Conservation (phyloP, 106 monocot species). For the Dendrobium catenatum region DNA sequence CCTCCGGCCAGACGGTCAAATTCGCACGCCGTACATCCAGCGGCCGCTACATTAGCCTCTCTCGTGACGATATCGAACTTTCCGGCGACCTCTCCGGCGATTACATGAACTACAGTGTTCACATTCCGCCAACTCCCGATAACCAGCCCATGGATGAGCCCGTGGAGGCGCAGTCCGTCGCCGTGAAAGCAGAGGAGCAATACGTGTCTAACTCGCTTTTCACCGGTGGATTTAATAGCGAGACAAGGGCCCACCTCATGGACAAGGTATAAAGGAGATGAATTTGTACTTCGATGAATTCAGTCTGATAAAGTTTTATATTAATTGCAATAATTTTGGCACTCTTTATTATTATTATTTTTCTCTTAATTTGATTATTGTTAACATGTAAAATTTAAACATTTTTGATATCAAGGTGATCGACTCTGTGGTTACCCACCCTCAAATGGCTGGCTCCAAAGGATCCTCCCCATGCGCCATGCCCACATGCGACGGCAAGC, state of each 20-base stretch:
- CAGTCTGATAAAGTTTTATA: too few relatives aligned
- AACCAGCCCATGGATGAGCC: conserved; percentile 35
- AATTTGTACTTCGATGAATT: too few relatives aligned
- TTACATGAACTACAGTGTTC: conserved; percentile 42
- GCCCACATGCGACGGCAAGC: conserved; percentile 32
- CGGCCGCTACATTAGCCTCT: conserved; percentile 38
- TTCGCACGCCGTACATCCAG: conserved; percentile 55
- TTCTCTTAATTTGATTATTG: too few relatives aligned
- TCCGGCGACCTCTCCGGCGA: conserved; percentile 28
- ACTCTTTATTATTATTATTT: too few relatives aligned
- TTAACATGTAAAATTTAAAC: too few relatives aligned
- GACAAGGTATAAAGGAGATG: conserved; percentile 10
- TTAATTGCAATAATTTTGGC: too few relatives aligned
- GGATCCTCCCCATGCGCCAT: conserved; percentile 25
- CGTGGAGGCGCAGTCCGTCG: conserved; percentile 17
- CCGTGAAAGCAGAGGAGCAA: conserved; percentile 31
- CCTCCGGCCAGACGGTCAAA: conserved; percentile 30
- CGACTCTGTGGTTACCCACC: conserved; percentile 30
- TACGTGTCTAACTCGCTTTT: conserved; percentile 40
- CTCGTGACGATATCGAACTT: conserved; percentile 32
- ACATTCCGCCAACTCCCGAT: conserved; percentile 40
- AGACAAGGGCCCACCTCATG: conserved; percentile 34
- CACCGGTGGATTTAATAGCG: conserved; percentile 29
- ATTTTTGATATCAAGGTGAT: conserved; percentile 10
- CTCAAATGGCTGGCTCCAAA: conserved; percentile 40